These are phyloP conservation scores for Clitoria ternatea DNA, from an alignment of 306 rosid species.

Conservation along the genomic window DNA sequence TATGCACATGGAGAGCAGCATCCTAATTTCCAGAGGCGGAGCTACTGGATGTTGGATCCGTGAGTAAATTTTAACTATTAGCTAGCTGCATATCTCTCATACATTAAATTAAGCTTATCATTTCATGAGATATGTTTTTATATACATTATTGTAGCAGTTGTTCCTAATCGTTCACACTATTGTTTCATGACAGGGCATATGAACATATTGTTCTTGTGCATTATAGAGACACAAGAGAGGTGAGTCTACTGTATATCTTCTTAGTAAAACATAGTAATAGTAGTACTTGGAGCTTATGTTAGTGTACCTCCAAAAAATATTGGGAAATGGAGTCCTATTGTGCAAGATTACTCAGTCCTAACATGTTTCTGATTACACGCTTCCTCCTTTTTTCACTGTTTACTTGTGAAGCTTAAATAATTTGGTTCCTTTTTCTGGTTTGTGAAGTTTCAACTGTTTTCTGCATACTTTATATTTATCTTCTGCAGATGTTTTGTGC, in stretches of 20 bases:
- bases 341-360: constrained; percentile 8
- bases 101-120: constrained; percentile 2
- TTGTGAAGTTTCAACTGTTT: constrained; percentile 11
- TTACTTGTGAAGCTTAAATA: not conserved
- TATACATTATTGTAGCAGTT: constrained; percentile 3
- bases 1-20: constrained; percentile 95
- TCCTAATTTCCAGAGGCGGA: constrained; percentile 87
- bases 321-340: not conserved
- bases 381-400: not conserved
- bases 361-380: not conserved
- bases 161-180: constrained; percentile 16
- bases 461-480: not conserved
- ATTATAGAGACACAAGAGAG: constrained; percentile 74
- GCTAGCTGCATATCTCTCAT: not conserved
- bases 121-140: not conserved
- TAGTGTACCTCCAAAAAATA: not conserved
- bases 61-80: constrained; percentile 43
- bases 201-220: constrained; percentile 92
- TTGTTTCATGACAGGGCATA: constrained; percentile 54
- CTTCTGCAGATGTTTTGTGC: not conserved
- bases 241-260: constrained; percentile 41
- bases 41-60: constrained; percentile 96
- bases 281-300: not conserved
- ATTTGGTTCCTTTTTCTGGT: not conserved
- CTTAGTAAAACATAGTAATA: constrained; percentile 5